Base-by-base conservation (phyloP, 176 grass and related monocot species). In the Carex cristatella region DNA sequence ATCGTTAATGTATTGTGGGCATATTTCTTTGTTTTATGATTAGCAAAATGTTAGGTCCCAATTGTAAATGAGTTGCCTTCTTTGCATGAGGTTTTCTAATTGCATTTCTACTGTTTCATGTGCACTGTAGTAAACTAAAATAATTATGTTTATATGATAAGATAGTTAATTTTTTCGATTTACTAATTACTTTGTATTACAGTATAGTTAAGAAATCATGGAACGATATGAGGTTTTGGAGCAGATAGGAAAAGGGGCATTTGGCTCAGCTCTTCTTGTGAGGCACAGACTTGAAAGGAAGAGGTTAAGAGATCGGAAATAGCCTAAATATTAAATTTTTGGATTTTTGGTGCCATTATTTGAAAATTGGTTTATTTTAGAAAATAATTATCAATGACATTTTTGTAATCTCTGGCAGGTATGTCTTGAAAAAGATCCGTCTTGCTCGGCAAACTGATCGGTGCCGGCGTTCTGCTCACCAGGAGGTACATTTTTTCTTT, bases 181-280 rank as follows among this genome's bases (percentile, higher is more conserved):
- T 23, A 19, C 46, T 38, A 62, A 68, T 80, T 51, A 18, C 64
- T 54, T 67, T 38, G 6, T 18, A 37, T 80, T 61, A 28, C 86
- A 94, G 88, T 67, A 42, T 0, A 63, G 4, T 75, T 53, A 58
- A 79, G 28, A 60, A 84, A 77, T 7, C 48, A 98, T 98, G 95
- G 93, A 98, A 55, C 89, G 88, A 77, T 98, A 98, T 60, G 95
- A 98, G 92, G 86, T 98, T 74, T 63, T 98, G 88, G 95, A 93
- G 80, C 95, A 98, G 83, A 94, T 98, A 87, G 95, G 95, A 9
- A 94, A 98, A 80, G 95, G 95, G 40, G 92, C 95, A 40, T 98
- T 98, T 57, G 95, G 95, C 35, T 92, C 95, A 6, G 95, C 95
- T 46, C 91, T 94, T 49, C 89, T 98, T 84, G 93, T 98, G 60